Evolutionary conservation across 495 filamentous ascomycete species (phyloP).

Genomic region (Elasticomyces elasticus): DNA sequence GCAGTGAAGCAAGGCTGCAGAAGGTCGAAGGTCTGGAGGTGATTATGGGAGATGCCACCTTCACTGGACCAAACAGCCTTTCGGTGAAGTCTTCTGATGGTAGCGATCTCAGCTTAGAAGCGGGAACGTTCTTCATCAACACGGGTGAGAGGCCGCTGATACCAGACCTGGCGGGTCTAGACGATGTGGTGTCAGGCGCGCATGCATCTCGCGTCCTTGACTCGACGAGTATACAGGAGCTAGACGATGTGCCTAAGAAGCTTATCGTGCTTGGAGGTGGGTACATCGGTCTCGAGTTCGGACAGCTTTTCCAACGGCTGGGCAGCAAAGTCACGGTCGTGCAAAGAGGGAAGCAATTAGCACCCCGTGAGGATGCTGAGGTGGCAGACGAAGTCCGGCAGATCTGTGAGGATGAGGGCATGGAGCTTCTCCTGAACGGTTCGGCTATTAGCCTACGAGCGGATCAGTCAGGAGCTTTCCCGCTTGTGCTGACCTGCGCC

Average conservation of each 20-base stretch:
- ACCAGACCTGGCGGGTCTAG: slow-evolving; percentile 30
- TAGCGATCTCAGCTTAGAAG: slow-evolving; percentile 22
- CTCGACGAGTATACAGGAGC: slow-evolving; percentile 40
- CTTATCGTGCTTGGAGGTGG: slow-evolving; percentile 1
- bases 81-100: slow-evolving; percentile 25
- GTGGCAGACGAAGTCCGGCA: background rate
- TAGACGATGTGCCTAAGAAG: slow-evolving; percentile 28
- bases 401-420: background rate
- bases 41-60: slow-evolving; percentile 37
- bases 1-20: slow-evolving; percentile 33
- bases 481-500: background rate
- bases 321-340: background rate
- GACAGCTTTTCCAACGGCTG: background rate
- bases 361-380: background rate
- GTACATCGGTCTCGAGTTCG: background rate
- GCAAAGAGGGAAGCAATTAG: background rate
- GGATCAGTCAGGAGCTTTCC: background rate
- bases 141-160: slow-evolving; percentile 36
- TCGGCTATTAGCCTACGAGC: background rate
- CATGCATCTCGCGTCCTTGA: slow-evolving; percentile 31
- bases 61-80: slow-evolving; percentile 30
- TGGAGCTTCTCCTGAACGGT: background rate
- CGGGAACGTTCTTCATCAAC: slow-evolving; percentile 40
- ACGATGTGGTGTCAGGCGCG: slow-evolving; percentile 21
- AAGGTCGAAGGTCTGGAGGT: slow-evolving; percentile 36